Evolutionary conservation across 306 rosid species (phyloP), one percentile per base, ranked within the genome.

Genomic region (Prunus armeniaca): DNA sequence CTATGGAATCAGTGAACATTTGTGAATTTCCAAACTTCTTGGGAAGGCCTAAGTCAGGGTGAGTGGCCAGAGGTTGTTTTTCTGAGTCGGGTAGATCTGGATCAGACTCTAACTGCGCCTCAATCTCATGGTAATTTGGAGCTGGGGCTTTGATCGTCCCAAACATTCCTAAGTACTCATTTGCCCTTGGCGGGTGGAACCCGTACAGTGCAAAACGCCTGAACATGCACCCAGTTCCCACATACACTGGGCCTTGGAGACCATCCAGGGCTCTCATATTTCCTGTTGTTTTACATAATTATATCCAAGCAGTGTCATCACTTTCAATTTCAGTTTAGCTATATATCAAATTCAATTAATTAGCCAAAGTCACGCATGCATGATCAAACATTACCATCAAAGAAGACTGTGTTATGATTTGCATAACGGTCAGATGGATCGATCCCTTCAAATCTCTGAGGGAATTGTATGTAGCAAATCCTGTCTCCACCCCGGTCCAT

Each of bases 251-350:
- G 5, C 98, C 98, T 82, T 93, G 96, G 3, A 90, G 96, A 27
- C 98, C 98, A 79, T 90, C 98, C 78, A 90, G 61, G 50, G 98
- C 96, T 79, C 98, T 79, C 98, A 93, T 93, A 46, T 93, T 93
- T 34, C 95, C 97, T 89, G 27, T 49, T 46, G 22, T 22, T 54
- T 54, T 54, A 54, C 12, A n/a, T n/a, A 54, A 54, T 54, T 54
- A 54, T 19, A 54, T 55, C 63, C 30, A 56, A 20, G 3, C 11
- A 56, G 38, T 19, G 5, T 52, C 24, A 52, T 52, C 22, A 18
- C 58, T 52, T 52, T 19, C 25, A 55, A 12, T 55, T 9, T 55
- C 60, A 3, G 25, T 18, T 55, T 55, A 55, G 60, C 60, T 55
- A 38, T 38, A 6, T 38, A 55, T 55, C 60, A 65, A 52, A 34